Evolutionary conservation across 2,329 filamentous ascomycete genomes (phyloP).

Genomic region (Microdochium nivale): DNA sequence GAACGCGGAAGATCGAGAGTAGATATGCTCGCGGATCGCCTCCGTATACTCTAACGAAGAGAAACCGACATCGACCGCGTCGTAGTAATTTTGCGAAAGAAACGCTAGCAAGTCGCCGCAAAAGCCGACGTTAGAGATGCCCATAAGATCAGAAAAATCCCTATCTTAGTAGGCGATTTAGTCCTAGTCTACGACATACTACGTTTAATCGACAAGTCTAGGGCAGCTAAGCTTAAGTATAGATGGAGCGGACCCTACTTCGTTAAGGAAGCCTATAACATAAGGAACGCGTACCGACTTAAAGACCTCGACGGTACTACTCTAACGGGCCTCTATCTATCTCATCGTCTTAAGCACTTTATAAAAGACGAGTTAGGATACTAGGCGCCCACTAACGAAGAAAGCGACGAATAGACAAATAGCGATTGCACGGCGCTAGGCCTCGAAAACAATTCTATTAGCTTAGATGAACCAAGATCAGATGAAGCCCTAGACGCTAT

Average conservation of each 20-base stretch:
- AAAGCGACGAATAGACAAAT: not conserved
- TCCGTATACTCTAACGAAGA: not conserved
- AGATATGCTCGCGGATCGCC: not conserved
- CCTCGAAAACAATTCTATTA: not conserved
- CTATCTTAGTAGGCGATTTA: not conserved
- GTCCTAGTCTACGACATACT: not conserved
- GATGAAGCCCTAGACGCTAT: not conserved
- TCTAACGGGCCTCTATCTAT: not conserved
- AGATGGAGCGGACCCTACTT: not conserved
- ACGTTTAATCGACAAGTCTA: not conserved
- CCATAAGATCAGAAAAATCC: not conserved
- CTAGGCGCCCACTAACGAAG: not conserved
- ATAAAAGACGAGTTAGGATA: not conserved
- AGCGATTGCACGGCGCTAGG: not conserved
- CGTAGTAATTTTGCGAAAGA: not conserved
- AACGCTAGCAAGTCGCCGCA: not conserved
- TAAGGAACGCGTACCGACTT: not conserved
- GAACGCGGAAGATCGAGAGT: not conserved
- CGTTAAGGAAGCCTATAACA: not conserved
- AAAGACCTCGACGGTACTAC: not conserved
- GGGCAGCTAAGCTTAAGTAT: not conserved
- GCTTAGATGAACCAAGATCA: not conserved
- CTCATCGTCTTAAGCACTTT: not conserved
- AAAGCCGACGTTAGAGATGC: not conserved
- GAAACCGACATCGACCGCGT: not conserved